Evolutionary conservation across 164 flowering plant species (phyloP).

Genomic region (Macadamia tetraphylla): DNA sequence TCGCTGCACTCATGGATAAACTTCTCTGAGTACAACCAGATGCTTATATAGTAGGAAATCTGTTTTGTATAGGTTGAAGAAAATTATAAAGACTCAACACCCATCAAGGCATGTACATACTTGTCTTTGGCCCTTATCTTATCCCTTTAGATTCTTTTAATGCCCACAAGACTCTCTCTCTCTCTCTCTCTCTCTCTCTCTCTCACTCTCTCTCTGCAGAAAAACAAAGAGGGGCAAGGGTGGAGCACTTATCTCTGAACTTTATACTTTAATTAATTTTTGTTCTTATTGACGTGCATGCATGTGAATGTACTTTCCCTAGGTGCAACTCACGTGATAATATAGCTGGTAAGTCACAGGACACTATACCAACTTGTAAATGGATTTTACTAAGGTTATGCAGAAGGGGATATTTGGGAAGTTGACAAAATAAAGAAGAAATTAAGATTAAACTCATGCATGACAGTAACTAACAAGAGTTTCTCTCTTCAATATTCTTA

Average conservation of each 20-base stretch:
- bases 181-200: background rate
- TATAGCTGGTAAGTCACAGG: constrained; percentile 33
- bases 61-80: background rate
- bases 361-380: constrained; percentile 15
- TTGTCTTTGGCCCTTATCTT: constrained; percentile 20
- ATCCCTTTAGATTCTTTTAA: constrained; percentile 10
- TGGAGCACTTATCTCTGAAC: constrained; percentile 16
- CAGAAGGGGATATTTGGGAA: background rate
- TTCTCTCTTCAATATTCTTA: background rate
- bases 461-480: background rate
- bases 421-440: background rate
- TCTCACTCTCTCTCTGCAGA: constrained; percentile 19
- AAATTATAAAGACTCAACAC: constrained; percentile 2
- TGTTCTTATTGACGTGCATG: constrained; percentile 36
- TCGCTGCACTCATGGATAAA: constrained; percentile 13
- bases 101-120: constrained; percentile 9
- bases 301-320: constrained; percentile 80
- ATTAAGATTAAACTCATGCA: background rate
- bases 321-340: constrained; percentile 59
- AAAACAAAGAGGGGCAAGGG: constrained; percentile 4
- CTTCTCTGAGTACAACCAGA: background rate
- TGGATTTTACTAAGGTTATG: constrained; percentile 8
- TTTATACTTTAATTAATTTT: constrained; percentile 41
- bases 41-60: constrained; percentile 3
- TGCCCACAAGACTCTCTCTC: constrained; percentile 9